Evolutionary conservation across 495 filamentous ascomycete species (phyloP).

Genomic region (Aspergillus sclerotiicarbonarius): DNA sequence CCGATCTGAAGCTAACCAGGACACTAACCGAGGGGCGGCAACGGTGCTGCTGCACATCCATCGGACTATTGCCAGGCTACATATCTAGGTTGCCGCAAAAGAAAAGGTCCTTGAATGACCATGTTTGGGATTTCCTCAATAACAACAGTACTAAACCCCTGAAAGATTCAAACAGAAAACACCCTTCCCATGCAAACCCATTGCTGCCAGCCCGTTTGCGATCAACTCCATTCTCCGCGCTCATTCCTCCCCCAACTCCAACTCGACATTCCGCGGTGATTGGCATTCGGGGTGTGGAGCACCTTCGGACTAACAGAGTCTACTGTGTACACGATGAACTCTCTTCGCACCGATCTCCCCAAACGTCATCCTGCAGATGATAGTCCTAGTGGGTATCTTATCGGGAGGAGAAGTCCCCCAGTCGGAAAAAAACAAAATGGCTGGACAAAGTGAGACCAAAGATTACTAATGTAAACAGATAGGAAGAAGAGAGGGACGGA

Average conservation of each 20-base stretch:
- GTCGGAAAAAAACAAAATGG: conserved; percentile 1
- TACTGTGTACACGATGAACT: background rate
- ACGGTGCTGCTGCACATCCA: background rate
- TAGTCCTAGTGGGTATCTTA: background rate
- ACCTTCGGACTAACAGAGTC: background rate
- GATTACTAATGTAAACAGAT: background rate
- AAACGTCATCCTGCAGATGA: conserved; percentile 21
- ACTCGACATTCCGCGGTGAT: background rate
- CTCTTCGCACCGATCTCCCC: conserved; percentile 5
- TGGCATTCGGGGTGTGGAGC: background rate
- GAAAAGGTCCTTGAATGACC: too few species aligned
- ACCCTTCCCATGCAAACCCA: background rate
- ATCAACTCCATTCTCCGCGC: background rate
- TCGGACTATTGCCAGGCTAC: background rate
- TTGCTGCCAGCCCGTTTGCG: background rate
- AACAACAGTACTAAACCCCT: background rate
- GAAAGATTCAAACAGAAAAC: background rate
- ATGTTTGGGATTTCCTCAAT: too few species aligned
- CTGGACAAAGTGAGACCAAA: conserved; percentile 3
- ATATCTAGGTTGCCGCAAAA: too few species aligned
- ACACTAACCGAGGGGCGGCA: background rate
- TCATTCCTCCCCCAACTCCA: background rate
- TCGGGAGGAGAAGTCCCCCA: background rate
- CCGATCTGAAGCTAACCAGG: background rate
- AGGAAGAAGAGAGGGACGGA: too few species aligned